Percentiles rank a stretch among this genome's conserved stretches.
Evolutionary conservation across 73 alveolate genomes (phyloP).

Genomic region (Paramecium caudatum): DNA sequence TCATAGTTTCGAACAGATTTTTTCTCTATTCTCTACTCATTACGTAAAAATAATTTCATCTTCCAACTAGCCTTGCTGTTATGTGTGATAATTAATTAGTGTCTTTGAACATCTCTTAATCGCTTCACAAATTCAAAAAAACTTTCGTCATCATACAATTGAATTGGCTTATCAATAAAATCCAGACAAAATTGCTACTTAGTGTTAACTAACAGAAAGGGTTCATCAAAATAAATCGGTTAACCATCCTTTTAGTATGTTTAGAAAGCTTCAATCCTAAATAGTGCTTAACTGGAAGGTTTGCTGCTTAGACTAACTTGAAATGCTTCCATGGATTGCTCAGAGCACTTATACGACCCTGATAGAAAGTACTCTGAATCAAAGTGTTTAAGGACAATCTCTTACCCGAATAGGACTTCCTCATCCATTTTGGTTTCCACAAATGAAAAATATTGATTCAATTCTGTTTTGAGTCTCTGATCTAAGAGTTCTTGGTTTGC

Average conservation of each 20-base stretch:
- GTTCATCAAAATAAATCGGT: conserved; percentile 48
- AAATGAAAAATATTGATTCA: conserved; percentile 45
- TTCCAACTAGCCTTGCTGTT: conserved; percentile 42
- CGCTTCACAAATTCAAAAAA: not conserved
- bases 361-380: conserved; percentile 43
- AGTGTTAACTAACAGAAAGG: not conserved
- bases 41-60: conserved; percentile 31
- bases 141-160: conserved; percentile 45
- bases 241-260: conserved; percentile 44
- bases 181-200: conserved; percentile 26
- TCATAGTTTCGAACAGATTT: conserved; percentile 26
- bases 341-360: conserved; percentile 64
- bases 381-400: conserved; percentile 23
- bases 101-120: conserved; percentile 9
- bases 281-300: conserved; percentile 43
- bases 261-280: conserved; percentile 42
- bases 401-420: conserved; percentile 58
- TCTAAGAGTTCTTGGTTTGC: conserved; percentile 21
- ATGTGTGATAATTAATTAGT: conserved; percentile 12
- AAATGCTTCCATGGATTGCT: conserved; percentile 44
- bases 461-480: conserved; percentile 22
- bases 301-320: not conserved
- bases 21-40: not conserved
- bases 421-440: conserved; percentile 26
- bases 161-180: conserved; percentile 2